phyloP scores from a whole-genome alignment of 768 basidiomycete species.

The Dentipellis sp. region DNA sequence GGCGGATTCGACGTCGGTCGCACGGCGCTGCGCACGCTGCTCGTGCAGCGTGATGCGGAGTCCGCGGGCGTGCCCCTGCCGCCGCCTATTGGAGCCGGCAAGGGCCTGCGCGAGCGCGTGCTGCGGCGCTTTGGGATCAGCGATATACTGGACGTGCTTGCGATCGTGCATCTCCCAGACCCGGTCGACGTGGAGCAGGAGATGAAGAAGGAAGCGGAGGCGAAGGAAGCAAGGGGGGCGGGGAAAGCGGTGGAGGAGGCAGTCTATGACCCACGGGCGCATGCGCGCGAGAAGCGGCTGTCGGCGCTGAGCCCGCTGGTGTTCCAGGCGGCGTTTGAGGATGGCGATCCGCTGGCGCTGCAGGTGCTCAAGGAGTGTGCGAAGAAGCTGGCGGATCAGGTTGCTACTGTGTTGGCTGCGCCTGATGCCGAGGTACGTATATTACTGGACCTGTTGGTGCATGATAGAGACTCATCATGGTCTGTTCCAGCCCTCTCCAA shows the following conservation, averaged over 20 bases:
- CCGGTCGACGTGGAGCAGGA: constrained; percentile 18
- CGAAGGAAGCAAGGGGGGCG: constrained; percentile 10
- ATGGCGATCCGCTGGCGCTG: constrained; percentile 56
- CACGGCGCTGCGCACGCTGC: constrained; percentile 62
- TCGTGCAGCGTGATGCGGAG: constrained; percentile 43
- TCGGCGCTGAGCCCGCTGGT: constrained; percentile 68
- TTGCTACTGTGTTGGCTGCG: constrained; percentile 43
- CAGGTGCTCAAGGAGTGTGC: constrained; percentile 46
- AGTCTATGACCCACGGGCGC: constrained; percentile 15
- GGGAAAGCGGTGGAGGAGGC: background rate
- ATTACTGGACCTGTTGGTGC: constrained; percentile 4
- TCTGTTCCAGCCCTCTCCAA: background rate
- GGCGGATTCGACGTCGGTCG: constrained; percentile 75
- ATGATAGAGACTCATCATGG: background rate
- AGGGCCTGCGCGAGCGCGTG: constrained; percentile 34
- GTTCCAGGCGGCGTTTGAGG: constrained; percentile 68
- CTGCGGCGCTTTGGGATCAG: constrained; percentile 47
- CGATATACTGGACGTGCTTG: constrained; percentile 54
- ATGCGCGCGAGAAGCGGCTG: constrained; percentile 62
- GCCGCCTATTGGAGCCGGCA: constrained; percentile 8
- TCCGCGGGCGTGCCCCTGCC: constrained; percentile 18
- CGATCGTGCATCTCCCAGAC: constrained; percentile 57
- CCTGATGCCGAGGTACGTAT: constrained; percentile 4
- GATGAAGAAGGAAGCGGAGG: constrained; percentile 7
- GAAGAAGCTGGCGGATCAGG: constrained; percentile 45